phyloP scores from a whole-genome alignment of 2,329 filamentous ascomycete genomes.

The Truncatella angustata region DNA sequence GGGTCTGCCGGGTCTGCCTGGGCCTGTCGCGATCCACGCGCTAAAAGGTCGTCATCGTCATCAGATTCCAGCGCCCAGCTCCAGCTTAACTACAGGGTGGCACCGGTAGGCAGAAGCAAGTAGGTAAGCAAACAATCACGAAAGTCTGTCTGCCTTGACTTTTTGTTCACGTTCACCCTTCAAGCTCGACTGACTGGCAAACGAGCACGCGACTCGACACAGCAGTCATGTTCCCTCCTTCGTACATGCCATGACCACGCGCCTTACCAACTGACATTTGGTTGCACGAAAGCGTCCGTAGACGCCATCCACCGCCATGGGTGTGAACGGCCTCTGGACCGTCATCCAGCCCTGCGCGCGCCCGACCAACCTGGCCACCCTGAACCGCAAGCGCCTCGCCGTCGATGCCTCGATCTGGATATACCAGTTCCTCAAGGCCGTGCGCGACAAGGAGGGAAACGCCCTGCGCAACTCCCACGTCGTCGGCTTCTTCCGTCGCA shows the following conservation, averaged over 20 bases:
- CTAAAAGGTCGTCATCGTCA: conserved; percentile 8
- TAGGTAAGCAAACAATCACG: too few relatives aligned
- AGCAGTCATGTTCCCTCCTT: not conserved
- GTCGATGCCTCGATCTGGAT: conserved; percentile 99
- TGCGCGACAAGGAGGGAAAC: conserved; percentile 97
- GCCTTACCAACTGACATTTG: not conserved
- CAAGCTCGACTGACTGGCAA: not conserved
- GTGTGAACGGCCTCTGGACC: conserved; percentile 97
- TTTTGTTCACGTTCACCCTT: not conserved
- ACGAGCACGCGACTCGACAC: not conserved
- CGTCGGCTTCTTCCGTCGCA: conserved; percentile 95
- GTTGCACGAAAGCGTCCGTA: not conserved
- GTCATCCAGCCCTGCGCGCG: conserved; percentile 93
- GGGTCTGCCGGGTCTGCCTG: too few relatives aligned
- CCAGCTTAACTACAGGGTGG: not conserved
- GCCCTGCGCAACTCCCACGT: conserved; percentile 94
- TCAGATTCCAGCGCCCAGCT: too few relatives aligned
- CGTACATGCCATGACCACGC: conserved; percentile 10
- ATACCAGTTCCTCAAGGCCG: conserved; percentile 98
- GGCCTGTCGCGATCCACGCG: conserved; percentile 5
- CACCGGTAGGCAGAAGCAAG: not conserved
- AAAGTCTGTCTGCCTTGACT: not conserved
- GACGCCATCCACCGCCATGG: conserved; percentile 58
- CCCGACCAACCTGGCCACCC: conserved; percentile 91
- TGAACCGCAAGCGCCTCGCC: conserved; percentile 93